A percentile compares a stretch with the other conserved stretches of the same genome.
These are phyloP conservation scores for Capillidium heterosporum DNA, from an alignment of 371 early-diverging fungal species.

Conservation along the genomic window DNA sequence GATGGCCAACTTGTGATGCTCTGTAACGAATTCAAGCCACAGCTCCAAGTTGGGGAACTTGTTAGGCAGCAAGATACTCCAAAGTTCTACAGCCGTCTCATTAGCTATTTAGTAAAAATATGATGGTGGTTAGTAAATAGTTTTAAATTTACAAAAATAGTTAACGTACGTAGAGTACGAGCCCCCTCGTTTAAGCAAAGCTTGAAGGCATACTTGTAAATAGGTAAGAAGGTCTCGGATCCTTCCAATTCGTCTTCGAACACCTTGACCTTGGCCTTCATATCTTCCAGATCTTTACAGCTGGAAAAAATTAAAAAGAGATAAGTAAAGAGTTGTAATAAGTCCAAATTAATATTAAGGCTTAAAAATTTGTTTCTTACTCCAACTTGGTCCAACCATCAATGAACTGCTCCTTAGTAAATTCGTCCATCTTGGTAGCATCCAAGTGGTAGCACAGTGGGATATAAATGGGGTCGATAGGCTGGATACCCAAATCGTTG, in stretches of 20 bases:
- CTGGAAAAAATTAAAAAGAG: no score
- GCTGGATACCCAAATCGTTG: slow-evolving; percentile 52
- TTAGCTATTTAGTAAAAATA: slow-evolving; percentile 25
- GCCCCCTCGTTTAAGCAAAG: slow-evolving; percentile 48
- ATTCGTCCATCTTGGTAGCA: slow-evolving; percentile 61
- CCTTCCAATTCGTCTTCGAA: slow-evolving; percentile 31
- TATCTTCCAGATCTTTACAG: slow-evolving; percentile 42
- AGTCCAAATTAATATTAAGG: background rate
- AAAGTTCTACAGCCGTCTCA: slow-evolving; percentile 55
- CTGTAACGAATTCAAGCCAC: slow-evolving; percentile 55
- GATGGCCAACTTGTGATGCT: slow-evolving; percentile 57
- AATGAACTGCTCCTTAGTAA: slow-evolving; percentile 33
- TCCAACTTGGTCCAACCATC: slow-evolving; percentile 46
- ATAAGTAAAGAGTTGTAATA: background rate
- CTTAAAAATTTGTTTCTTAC: slow-evolving; percentile 11
- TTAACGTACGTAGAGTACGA: slow-evolving; percentile 47
- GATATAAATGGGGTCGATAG: slow-evolving; percentile 53
- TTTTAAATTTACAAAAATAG: background rate
- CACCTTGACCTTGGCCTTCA: slow-evolving; percentile 27
- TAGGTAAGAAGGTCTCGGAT: slow-evolving; percentile 31
- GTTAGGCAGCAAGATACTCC: slow-evolving; percentile 42
- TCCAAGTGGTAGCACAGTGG: slow-evolving; percentile 50
- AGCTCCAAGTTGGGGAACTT: slow-evolving; percentile 37
- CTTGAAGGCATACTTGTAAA: slow-evolving; percentile 62
- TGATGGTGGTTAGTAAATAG: background rate